Percentiles rank a stretch among this genome's conserved stretches.
phyloP scores from a whole-genome alignment of 345 rosid genomes.

The Hypericum perforatum region DNA sequence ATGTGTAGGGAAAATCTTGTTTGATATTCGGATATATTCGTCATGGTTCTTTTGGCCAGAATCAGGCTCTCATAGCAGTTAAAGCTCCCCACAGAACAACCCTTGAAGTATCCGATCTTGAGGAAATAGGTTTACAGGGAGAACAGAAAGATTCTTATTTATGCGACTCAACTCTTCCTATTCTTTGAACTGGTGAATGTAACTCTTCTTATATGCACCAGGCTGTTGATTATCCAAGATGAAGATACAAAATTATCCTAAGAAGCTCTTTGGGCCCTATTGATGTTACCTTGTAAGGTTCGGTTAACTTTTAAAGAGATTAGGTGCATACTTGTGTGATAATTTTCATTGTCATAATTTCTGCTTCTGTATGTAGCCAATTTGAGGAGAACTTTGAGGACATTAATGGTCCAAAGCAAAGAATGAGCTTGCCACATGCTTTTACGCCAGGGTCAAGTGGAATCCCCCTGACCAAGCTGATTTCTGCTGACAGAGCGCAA shows the following conservation, averaged over 20 bases:
- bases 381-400: constrained; percentile 91
- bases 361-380: constrained; percentile 38
- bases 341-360: not conserved
- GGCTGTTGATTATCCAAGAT: constrained; percentile 68
- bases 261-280: constrained; percentile 98
- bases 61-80: constrained; percentile 87
- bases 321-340: too few relatives aligned
- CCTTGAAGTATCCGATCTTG: constrained; percentile 89
- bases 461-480: constrained; percentile 35
- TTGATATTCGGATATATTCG: constrained; percentile 7
- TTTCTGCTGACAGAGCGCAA: constrained; percentile 24
- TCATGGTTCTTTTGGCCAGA: constrained; percentile 40
- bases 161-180: constrained; percentile 7
- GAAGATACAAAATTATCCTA: constrained; percentile 87
- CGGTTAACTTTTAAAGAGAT: constrained; percentile 1
- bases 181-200: constrained; percentile 17
- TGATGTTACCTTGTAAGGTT: constrained; percentile 96
- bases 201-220: constrained; percentile 23
- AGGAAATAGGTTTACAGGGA: constrained; percentile 45
- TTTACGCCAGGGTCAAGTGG: constrained; percentile 52
- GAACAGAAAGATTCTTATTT: not conserved
- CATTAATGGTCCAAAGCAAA: constrained; percentile 43
- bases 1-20: not conserved
- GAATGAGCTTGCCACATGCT: constrained; percentile 38
- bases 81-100: constrained; percentile 99